Evolutionary conservation across 345 rosid genomes (phyloP).

Genomic region (Eucalyptus lansdowneana): DNA sequence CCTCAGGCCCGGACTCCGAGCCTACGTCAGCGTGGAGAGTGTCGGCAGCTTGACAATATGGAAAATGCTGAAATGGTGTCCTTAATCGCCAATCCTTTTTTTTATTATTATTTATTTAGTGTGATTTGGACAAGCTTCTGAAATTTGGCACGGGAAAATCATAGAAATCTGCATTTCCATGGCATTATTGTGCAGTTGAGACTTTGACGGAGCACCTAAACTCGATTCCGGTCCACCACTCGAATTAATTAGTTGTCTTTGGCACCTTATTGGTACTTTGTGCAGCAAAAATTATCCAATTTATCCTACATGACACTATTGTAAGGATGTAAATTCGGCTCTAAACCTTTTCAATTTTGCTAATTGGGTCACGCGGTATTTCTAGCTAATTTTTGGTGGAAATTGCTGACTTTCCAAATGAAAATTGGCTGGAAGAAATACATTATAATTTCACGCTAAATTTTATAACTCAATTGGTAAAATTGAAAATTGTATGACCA

Average conservation of each 20-base stretch:
- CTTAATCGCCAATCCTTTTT: not conserved
- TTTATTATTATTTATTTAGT: not conserved
- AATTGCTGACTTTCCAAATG: rapidly evolving
- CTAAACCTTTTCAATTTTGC: not conserved
- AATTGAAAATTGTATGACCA: not conserved
- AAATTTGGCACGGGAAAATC: not conserved
- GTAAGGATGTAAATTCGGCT: rapidly evolving
- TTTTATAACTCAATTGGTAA: rapidly evolving
- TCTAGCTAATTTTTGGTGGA: rapidly evolving
- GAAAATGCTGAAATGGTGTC: not conserved
- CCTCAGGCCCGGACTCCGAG: not conserved
- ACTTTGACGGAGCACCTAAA: not conserved
- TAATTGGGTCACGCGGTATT: not conserved
- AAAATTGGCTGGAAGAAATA: not conserved
- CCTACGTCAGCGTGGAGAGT: not conserved
- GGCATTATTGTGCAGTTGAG: not conserved
- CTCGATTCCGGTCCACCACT: not conserved
- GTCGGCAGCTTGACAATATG: not conserved
- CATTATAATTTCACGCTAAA: not conserved
- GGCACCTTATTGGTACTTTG: not conserved
- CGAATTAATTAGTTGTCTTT: not conserved
- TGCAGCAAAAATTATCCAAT: not conserved
- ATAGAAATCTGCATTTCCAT: not conserved
- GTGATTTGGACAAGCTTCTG: not conserved
- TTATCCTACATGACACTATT: not conserved